A percentile compares a stretch with the other conserved stretches of the same genome.
These are phyloP conservation scores for Tolypocladium amazonense DNA, from an alignment of 2,329 filamentous ascomycete genomes.

Conservation along the genomic window DNA sequence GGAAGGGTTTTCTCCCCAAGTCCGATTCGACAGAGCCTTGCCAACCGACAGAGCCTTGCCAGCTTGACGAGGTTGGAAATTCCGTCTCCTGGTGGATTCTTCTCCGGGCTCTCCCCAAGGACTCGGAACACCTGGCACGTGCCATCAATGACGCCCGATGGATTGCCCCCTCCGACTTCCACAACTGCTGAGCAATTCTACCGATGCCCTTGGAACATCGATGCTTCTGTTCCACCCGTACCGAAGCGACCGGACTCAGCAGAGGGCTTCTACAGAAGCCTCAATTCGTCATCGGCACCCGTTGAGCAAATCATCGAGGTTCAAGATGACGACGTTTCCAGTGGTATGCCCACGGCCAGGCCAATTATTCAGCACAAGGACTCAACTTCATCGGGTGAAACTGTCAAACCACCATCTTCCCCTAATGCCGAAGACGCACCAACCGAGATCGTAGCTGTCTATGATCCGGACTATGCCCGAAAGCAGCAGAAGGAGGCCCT, in stretches of 20 bases:
- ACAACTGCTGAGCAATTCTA: constrained; percentile 92
- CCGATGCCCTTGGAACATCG: constrained; percentile 62
- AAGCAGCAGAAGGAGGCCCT: constrained; percentile 62
- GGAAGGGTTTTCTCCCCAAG: constrained; percentile 16
- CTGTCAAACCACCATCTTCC: constrained; percentile 23
- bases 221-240: constrained; percentile 24
- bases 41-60: constrained; percentile 54
- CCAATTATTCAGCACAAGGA: constrained; percentile 26
- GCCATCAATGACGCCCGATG: constrained; percentile 40
- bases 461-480: constrained; percentile 63
- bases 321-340: constrained; percentile 28
- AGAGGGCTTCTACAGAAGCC: constrained; percentile 27
- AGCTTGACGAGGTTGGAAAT: constrained; percentile 76
- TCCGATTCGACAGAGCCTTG: constrained; percentile 42
- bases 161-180: constrained; percentile 60
- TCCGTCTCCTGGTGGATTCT: constrained; percentile 86
- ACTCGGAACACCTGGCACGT: constrained; percentile 76
- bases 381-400: constrained; percentile 19
- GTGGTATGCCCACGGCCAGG: constrained; percentile 58
- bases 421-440: constrained; percentile 45
- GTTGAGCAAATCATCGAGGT: constrained; percentile 61
- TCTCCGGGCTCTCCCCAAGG: constrained; percentile 68
- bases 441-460: constrained; percentile 57
- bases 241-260: constrained; percentile 24
- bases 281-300: constrained; percentile 30